A percentile compares a stretch with the other conserved stretches of the same genome.
phyloP scores from a whole-genome alignment of 768 basidiomycete species.

The Antrodiella citrinella region DNA sequence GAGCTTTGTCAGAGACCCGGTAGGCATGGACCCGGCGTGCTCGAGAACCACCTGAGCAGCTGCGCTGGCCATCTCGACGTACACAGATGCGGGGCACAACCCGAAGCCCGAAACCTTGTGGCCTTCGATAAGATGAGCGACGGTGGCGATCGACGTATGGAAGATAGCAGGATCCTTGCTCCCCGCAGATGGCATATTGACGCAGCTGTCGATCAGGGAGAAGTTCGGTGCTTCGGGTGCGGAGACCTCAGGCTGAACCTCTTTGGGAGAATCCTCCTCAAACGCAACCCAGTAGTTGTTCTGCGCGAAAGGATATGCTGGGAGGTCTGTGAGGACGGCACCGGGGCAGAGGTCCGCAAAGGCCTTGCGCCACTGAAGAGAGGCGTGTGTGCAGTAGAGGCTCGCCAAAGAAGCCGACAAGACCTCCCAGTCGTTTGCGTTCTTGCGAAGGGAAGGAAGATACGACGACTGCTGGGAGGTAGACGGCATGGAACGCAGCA shows the following conservation, averaged over 20 bases:
- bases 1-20: conserved; percentile 28
- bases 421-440: conserved; percentile 35
- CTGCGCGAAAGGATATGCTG: conserved; percentile 54
- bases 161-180: conserved; percentile 37
- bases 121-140: conserved; percentile 43
- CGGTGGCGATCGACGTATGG: conserved; percentile 39
- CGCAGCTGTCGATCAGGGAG: conserved; percentile 33
- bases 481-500: conserved; percentile 30
- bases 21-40: conserved; percentile 19
- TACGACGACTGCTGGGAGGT: conserved; percentile 26
- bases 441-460: conserved; percentile 43
- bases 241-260: background rate
- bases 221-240: background rate
- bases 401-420: conserved; percentile 38
- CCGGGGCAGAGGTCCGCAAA: conserved; percentile 37
- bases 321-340: conserved; percentile 40
- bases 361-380: conserved; percentile 46
- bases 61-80: conserved; percentile 42
- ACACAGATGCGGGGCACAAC: conserved; percentile 16
- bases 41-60: conserved; percentile 31
- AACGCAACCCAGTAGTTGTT: conserved; percentile 51
- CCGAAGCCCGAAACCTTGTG: conserved; percentile 36
- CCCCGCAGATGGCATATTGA: conserved; percentile 11
- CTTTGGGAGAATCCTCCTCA: conserved; percentile 19
- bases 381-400: conserved; percentile 35